Evolutionary conservation across 1,139 yeast species (phyloP), one percentile per base, ranked within the genome.

Genomic region (Casaregolazyma lundiana): DNA sequence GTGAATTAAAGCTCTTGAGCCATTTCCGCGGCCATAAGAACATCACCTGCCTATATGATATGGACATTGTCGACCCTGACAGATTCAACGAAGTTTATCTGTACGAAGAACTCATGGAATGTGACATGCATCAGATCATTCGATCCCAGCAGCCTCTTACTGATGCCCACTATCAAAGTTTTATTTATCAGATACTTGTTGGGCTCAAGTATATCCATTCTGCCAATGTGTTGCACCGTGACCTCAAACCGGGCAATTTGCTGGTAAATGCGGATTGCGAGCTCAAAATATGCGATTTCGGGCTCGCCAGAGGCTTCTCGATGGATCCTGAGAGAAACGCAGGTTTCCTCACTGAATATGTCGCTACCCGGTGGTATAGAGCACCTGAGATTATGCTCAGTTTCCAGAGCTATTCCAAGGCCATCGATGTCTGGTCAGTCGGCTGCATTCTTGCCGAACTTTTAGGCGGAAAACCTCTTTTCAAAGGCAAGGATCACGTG

Each of bases 341-440:
- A 29, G 96, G 96, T 13, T 89, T 84, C 59, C 71, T 90, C 74
- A 92, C 98, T 0, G 98, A 92, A 64, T 92, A 92, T 64, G 97
- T 92, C 26, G 97, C 98, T 24, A 90, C 98, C 0, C 75, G 97
- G 62, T 92, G 98, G 97, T 92, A 92, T 67, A 73, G 98, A 54
- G 98, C 98, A 0, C 98, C 98, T 0, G 98, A 92, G 64, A 88
- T 92, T 65, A 92, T 92, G 92, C 75, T 92, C 48, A 82, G 94
- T 58, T 88, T 87, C 66, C 92, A 92, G 60, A 85, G 89, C 52
- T 92, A 92, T 67, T 85, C 97, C 4, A 89, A 88, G 68, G 96
- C 98, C 20, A 90, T 92, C 51, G 98, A 92, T 64, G 76, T 92
- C 46, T 92, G 98, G 98, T 87, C 96, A 0, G 95, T 90, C 21